These are phyloP conservation scores for Monilinia fructigena DNA, from an alignment of 2,329 filamentous ascomycete species.

Conservation along the genomic window DNA sequence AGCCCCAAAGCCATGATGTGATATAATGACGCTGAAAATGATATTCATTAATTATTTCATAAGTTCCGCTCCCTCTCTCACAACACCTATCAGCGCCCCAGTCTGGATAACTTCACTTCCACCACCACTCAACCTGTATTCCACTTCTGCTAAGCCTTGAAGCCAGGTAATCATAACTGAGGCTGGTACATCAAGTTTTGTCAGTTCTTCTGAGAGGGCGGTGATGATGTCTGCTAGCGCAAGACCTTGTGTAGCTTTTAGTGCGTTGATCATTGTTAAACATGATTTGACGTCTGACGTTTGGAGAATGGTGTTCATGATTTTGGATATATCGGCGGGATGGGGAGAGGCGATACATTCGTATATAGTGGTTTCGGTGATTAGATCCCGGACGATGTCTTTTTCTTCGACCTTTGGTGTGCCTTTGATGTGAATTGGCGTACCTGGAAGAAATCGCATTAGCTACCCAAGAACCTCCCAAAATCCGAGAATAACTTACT, in stretches of 20 bases:
- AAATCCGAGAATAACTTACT: slow-evolving; percentile 52
- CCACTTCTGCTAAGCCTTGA: slow-evolving; percentile 85
- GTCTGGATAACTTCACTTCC: slow-evolving; percentile 88
- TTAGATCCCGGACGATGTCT: slow-evolving; percentile 75
- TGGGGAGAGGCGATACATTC: slow-evolving; percentile 96
- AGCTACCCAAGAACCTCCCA: slow-evolving; percentile 3
- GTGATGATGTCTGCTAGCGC: slow-evolving; percentile 94
- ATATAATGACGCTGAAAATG: background rate
- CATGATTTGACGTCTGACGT: slow-evolving; percentile 89
- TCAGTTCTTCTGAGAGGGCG: slow-evolving; percentile 76
- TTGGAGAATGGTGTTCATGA: slow-evolving; percentile 77
- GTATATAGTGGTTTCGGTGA: slow-evolving; percentile 90
- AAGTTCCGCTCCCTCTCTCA: slow-evolving; percentile 82
- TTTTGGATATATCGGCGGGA: slow-evolving; percentile 81
- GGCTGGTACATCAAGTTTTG: slow-evolving; percentile 76
- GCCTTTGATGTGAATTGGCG: slow-evolving; percentile 62
- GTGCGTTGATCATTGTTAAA: slow-evolving; percentile 78
- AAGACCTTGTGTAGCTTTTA: slow-evolving; percentile 82
- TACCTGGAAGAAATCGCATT: slow-evolving; percentile 50
- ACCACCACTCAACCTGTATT: slow-evolving; percentile 85
- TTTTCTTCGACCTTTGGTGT: slow-evolving; percentile 59
- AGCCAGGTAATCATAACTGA: slow-evolving; percentile 91
- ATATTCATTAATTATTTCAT: slow-evolving; percentile 44
- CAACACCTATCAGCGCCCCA: slow-evolving; percentile 84
- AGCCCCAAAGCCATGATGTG: background rate